Evolutionary conservation across 148 eudicot genomes (phyloP), one percentile per base, ranked within the genome.

Genomic region (Camellia granthamiana): DNA sequence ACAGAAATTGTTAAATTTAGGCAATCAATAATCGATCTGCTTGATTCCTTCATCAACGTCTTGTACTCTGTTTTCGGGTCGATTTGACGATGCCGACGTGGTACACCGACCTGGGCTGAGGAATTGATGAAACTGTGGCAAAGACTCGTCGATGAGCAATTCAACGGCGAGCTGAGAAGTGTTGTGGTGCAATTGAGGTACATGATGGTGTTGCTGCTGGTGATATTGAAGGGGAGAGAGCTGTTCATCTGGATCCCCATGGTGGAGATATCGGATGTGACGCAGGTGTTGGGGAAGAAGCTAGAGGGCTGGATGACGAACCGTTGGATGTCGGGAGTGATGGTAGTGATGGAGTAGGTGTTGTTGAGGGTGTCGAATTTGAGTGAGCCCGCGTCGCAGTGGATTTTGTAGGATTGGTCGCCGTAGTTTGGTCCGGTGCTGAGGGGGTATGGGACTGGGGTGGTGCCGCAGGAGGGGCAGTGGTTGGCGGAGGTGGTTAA

Each of bases 161-260:
- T 88, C 23, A 95, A 84, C 7, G 98, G 98, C 65, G 97, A 91
- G 16, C 75, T 58, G 41, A 93, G 76, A 11, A 93, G 68, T 1
- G 79, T 0, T 0, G 73, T 72, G 30, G 91, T 70, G 80, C 98
- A 95, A 87, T 95, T 95, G 54, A 95, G 94, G 90, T 87, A 93
- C 88, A 95, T 69, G 69, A 95, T 85, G 52, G 97, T 93, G 90
- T 95, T 95, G 82, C 91, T 89, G 54, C 94, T 85, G 66, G 98
- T 93, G 82, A 95, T 88, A 85, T 93, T 95, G 85, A 93, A 95
- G 44, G 98, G 98, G 11, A 85, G 81, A 56, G 92, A 64, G 51
- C 83, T 67, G 91, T 85, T 84, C 81, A 94, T 91, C 52, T 88
- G 86, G 66, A 94, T 80, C 4, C 98, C 98, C n/a, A 69, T n/a